Evolutionary conservation across 2,329 filamentous ascomycete species (phyloP), one percentile per base, ranked within the genome.

Genomic region (Penicillium sp.): DNA sequence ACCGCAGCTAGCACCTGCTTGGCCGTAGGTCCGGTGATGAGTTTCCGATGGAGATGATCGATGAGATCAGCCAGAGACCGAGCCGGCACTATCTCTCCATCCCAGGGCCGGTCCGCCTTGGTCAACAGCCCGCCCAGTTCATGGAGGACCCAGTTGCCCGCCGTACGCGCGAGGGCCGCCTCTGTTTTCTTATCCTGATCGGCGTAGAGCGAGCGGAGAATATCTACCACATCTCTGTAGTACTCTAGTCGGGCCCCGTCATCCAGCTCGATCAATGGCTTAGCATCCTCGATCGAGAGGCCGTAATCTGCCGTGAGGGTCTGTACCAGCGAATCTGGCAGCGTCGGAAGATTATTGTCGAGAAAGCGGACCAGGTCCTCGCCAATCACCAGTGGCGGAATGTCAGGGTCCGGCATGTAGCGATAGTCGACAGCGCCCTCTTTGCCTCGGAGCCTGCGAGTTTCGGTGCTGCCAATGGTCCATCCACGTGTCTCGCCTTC

Each of bases 351-450:
- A 0, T 77, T 85, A 0, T 68, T 57, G 16, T 69, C 71, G 11
- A 97, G 74, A 52, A 84, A 75, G 4, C 75, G 62, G 4, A 96
- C 73, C 0, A 97, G 74, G 47, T 87, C 82, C 49, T 72, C 63
- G 6, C 82, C 83, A 50, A 98, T 85, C 2, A 89, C 65, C 1
- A 98, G 75, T 1, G 93, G 89, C 0, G 81, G 78, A 11, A 98
- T 76, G 64, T 98, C 93, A 4, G 93, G 88, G 65, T 98, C 93
- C 0, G 93, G 91, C 91, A 98, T 97, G 65, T 98, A 98, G 34
- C 93, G 79, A 68, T 98, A 98, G 68, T 98, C 93, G 5, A 97
- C 89, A 63, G 95, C 91, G 39, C 93, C 93, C 67, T 97, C 93
- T 67, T 98, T 98, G 22, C 89, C 89, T 60, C 93, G 80, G 35